A percentile compares a stretch with the other conserved stretches of the same genome.
Evolutionary conservation across 78 protist genomes (phyloP).

Genomic region (Protostelium mycophagum): DNA sequence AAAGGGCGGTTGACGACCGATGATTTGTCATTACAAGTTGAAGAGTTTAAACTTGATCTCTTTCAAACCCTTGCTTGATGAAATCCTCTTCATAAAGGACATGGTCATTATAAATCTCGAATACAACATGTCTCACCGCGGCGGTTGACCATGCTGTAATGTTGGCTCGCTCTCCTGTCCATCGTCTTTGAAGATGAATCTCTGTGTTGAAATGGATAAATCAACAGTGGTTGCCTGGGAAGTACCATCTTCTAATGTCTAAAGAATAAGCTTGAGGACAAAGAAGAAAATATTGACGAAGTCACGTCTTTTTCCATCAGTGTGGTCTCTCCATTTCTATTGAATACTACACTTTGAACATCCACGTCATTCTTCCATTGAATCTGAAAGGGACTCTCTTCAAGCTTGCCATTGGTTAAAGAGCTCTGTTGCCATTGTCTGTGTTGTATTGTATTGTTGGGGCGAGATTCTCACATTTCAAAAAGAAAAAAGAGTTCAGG

Average conservation of each 20-base stretch:
- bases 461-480: too few species aligned
- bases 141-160: background rate
- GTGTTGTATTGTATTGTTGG: too few species aligned
- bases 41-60: too few species aligned
- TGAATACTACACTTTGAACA: background rate
- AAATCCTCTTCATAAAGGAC: background rate
- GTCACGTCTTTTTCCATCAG: background rate
- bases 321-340: background rate
- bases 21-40: too few species aligned
- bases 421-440: too few species aligned
- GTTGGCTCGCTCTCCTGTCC: background rate
- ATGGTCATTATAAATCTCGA: too few species aligned
- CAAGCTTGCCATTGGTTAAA: background rate
- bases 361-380: background rate
- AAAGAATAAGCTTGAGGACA: background rate
- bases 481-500: too few species aligned
- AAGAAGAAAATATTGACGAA: background rate
- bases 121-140: too few species aligned
- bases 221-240: background rate
- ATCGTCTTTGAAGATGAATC: background rate
- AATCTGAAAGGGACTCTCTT: background rate
- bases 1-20: too few species aligned
- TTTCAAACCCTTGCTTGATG: background rate
- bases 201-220: background rate
- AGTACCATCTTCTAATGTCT: background rate